Conservation (phyloP, 192 early-diverging fungal species). For the Phycomyces nitens region DNA sequence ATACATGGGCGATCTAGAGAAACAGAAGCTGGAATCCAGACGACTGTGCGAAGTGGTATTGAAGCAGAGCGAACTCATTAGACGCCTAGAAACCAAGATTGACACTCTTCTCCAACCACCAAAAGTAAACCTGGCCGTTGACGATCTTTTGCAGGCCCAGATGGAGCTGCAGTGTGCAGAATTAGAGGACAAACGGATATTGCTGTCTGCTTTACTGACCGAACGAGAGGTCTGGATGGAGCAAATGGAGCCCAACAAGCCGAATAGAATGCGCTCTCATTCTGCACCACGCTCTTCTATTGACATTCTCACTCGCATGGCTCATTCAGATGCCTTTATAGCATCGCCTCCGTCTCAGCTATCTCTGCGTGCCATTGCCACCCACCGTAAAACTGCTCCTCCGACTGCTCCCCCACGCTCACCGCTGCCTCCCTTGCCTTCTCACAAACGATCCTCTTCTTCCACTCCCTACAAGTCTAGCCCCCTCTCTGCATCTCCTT, state of each 20-base stretch:
- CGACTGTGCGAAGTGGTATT: background rate
- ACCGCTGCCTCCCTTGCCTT: background rate
- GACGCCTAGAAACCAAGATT: background rate
- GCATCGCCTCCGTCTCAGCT: background rate
- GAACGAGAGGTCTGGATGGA: background rate
- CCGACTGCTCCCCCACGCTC: background rate
- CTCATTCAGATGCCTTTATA: background rate
- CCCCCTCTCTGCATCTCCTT: background rate
- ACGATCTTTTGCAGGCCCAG: background rate
- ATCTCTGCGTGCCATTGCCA: background rate
- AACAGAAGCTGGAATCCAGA: background rate
- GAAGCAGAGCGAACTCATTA: background rate
- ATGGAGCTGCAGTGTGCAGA: background rate
- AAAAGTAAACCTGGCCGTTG: background rate
- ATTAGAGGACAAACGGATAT: background rate
- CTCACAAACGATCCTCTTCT: background rate
- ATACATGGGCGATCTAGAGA: background rate
- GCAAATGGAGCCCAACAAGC: background rate
- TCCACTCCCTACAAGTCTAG: background rate
- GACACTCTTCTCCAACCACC: background rate
- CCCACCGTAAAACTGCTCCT: background rate
- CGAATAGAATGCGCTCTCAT: background rate
- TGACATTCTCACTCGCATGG: background rate
- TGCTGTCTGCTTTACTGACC: background rate
- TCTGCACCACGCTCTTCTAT: background rate